phyloP scores from a whole-genome alignment of 495 filamentous ascomycete species.

The Penicillium maclennaniae region DNA sequence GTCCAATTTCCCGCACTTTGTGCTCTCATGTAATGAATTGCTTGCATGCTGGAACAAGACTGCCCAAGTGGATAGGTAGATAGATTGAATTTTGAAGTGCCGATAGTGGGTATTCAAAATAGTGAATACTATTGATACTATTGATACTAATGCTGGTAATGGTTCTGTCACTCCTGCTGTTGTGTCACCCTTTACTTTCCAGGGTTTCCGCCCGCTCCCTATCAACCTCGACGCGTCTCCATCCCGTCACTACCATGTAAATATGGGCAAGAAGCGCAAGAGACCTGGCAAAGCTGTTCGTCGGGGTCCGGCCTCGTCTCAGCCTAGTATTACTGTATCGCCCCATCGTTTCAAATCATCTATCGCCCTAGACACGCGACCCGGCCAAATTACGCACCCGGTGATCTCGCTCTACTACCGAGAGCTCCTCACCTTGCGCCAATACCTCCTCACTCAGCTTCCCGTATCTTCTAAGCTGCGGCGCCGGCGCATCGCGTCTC shows the following conservation, averaged over 20 bases:
- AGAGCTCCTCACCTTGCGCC: constrained; percentile 61
- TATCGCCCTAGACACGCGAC: constrained; percentile 7
- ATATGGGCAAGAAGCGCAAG: constrained; percentile 46
- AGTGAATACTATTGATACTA: too few relatives aligned
- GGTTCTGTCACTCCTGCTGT: background rate
- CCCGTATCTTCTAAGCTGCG: constrained; percentile 49
- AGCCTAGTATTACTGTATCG: constrained; percentile 16
- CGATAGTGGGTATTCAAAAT: too few relatives aligned
- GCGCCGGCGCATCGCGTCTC: constrained; percentile 44
- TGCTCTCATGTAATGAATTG: background rate
- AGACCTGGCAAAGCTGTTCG: constrained; percentile 31
- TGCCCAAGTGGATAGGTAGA: too few relatives aligned
- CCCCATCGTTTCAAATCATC: constrained; percentile 17
- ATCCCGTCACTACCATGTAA: background rate
- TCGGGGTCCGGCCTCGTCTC: constrained; percentile 17
- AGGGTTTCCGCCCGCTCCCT: background rate
- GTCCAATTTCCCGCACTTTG: background rate
- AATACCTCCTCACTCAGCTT: constrained; percentile 60
- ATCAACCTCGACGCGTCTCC: constrained; percentile 11
- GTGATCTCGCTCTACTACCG: constrained; percentile 74
- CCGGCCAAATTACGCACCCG: constrained; percentile 45
- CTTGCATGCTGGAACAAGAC: too few relatives aligned
- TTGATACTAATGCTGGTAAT: too few relatives aligned
- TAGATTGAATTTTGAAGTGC: too few relatives aligned
- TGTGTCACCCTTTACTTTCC: background rate